Evolutionary conservation across 495 filamentous ascomycete genomes (phyloP), one percentile per base, ranked within the genome.

Genomic region (Talaromyces trachyspermus): DNA sequence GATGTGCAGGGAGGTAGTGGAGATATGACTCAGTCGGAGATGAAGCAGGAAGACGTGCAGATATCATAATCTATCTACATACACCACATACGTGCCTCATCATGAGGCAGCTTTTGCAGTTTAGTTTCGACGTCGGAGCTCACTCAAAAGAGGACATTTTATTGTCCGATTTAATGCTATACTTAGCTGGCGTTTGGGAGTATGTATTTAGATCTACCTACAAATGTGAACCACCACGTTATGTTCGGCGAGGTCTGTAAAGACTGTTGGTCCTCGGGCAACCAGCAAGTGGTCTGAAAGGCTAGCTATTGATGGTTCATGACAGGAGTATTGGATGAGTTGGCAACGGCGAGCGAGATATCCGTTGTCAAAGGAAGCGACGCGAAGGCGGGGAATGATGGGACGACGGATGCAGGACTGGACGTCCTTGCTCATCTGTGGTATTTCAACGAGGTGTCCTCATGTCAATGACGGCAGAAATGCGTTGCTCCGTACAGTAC

Each of bases 291-390:
- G n/a, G 27, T 30, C 6, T 30, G 27, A 30, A 30, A 12, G 27
- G 27, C 6, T 30, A 12, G 53, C 56, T 19, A n/a, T n/a, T n/a
- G n/a, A n/a, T n/a, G n/a, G n/a, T n/a, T n/a, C n/a, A n/a, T n/a
- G 70, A 38, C 84, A 84, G 0, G 86, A 89, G 64, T 88, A 80
- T 62, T 89, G 72, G 63, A 72, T 81, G 42, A 64, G 22, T 48
- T 59, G 1, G 66, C 72, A 22, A 70, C 69, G n/a, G 46, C 69
- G 22, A 56, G 50, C 12, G 66, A 75, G 56, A 53, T 78, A 10
- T 54, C 57, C 0, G 60, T 65, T 44, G 49, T 72, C 49, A 43
- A 62, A 17, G 59, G 72, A 20, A 43, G 66, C 10, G 52, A 51
- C 39, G 55, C 73, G 57, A 55, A 22, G 38, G 36, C 14, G 14